Evolutionary conservation across 2,329 filamentous ascomycete species (phyloP).

Genomic region (Aureobasidium sp.): DNA sequence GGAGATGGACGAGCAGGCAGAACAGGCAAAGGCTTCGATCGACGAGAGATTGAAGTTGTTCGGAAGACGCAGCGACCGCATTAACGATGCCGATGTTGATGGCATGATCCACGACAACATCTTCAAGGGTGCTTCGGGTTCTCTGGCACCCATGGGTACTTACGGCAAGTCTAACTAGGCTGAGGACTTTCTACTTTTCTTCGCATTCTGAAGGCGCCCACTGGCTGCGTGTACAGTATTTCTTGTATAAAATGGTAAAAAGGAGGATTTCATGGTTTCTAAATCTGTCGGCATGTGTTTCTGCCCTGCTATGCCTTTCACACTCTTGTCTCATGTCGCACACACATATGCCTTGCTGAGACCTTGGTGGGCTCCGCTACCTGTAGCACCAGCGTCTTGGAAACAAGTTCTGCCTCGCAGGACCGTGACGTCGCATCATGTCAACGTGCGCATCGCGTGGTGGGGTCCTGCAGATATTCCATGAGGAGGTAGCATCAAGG

Average conservation of each 20-base stretch:
- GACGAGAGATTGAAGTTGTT: conserved; percentile 25
- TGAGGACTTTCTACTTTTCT: conserved; percentile 12
- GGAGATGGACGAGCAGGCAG: conserved; percentile 30
- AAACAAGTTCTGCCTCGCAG: neutral
- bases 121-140: conserved; percentile 27
- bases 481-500: neutral
- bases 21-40: conserved; percentile 23
- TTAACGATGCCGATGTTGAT: conserved; percentile 19
- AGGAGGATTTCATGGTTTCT: neutral
- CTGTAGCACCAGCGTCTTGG: neutral
- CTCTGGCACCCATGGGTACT: conserved; percentile 22
- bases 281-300: neutral
- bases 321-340: neutral
- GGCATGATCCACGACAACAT: conserved; percentile 22
- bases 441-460: neutral
- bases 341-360: neutral
- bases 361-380: neutral
- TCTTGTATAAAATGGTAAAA: conserved; percentile 5
- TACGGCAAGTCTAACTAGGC: conserved; percentile 6
- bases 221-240: conserved; percentile 11
- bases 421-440: neutral
- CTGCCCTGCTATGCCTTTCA: too few relatives aligned
- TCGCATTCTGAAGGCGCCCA: neutral
- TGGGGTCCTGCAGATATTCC: neutral
- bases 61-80: conserved; percentile 22